Base-by-base conservation (phyloP, 257 asterid species). In the Plectranthus barbatus region DNA sequence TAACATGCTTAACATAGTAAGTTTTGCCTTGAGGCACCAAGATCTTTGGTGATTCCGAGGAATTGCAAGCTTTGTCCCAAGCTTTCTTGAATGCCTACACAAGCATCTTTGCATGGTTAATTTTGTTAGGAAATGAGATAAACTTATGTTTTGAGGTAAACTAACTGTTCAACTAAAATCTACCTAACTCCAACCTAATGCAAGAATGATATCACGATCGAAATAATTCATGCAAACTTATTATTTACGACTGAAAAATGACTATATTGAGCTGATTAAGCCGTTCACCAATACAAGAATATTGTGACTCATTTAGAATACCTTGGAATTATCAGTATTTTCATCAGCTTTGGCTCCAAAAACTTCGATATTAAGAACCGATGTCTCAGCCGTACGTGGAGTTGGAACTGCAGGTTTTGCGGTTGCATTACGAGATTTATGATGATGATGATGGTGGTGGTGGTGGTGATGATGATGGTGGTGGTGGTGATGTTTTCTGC, bases 271-370 rank as follows among this genome's bases (percentile, higher is more conserved):
- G 19, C 13, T 33, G 5, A 21, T 21, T 11, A 49, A 34, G 19
- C 13, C 33, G 5, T 15, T 21, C 8, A 49, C 53, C 24, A 36
- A 15, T 46, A 4, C 15, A 48, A 23, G 10, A 24, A 37, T 42
- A 2, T 48, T 7, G 39, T n/a, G n/a, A 36, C 20, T 20, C 23
- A 9, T 45, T 10, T 17, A 31, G 9, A 26, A 56, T 76, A 86
- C 98, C 95, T 74, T 60, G 17, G 80, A 75, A 76, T 86, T 87
- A 71, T 92, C 93, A 15, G 79, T 53, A 34, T 56, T 50, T 17
- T 81, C 87, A 15, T 89, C 87, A 10, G 83, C 86, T 72, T 66
- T 83, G 64, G 99, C 95, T 73, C 99, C 95, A 66, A 83, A 92
- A 59, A 44, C 66, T 19, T 86, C 87, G 18, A 86, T 78, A 73